Conservation (phyloP, 2,329 filamentous ascomycete genomes). For the Paramyrothecium roridum region DNA sequence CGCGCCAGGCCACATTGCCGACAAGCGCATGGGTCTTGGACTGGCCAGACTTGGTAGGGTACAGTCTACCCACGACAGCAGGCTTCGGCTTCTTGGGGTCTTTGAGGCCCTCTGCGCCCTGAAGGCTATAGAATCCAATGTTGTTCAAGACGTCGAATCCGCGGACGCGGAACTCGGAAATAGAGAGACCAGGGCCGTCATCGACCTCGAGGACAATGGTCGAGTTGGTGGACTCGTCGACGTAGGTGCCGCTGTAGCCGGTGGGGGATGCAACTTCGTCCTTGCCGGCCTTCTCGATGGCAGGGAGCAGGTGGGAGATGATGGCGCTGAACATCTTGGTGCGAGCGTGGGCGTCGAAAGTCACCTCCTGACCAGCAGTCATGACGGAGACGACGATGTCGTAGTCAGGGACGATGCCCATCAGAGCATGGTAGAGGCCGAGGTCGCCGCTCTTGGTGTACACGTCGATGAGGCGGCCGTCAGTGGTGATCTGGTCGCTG, state of each 20-base stretch:
- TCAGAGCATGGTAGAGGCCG: conserved; percentile 33
- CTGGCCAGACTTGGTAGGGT: conserved; percentile 21
- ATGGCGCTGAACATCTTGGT: conserved; percentile 22
- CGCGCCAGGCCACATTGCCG: conserved; percentile 23
- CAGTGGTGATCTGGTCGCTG: conserved; percentile 28
- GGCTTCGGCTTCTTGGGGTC: conserved; percentile 4
- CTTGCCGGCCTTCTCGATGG: conserved; percentile 38
- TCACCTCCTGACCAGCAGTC: conserved; percentile 25
- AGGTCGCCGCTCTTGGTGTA: conserved; percentile 45
- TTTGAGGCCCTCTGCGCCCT: conserved; percentile 7
- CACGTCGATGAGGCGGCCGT: conserved; percentile 39
- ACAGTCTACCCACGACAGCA: conserved; percentile 21
- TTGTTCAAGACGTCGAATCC: conserved; percentile 36
- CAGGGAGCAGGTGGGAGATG: conserved; percentile 32
- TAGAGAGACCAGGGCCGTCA: conserved; percentile 32
- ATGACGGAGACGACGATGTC: conserved; percentile 38
- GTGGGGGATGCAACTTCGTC: conserved; percentile 21
- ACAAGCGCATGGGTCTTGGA: conserved; percentile 5
- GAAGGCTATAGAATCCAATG: conserved; percentile 22
- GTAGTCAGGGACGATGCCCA: conserved; percentile 44
- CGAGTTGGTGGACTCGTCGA: conserved; percentile 33
- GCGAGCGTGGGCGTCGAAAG: conserved; percentile 10
- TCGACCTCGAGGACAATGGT: conserved; percentile 34
- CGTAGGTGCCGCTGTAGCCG: conserved; percentile 33
- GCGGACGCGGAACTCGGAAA: conserved; percentile 35